Evolutionary conservation across 345 rosid genomes (phyloP).

Genomic region (Stellera chamaejasme): DNA sequence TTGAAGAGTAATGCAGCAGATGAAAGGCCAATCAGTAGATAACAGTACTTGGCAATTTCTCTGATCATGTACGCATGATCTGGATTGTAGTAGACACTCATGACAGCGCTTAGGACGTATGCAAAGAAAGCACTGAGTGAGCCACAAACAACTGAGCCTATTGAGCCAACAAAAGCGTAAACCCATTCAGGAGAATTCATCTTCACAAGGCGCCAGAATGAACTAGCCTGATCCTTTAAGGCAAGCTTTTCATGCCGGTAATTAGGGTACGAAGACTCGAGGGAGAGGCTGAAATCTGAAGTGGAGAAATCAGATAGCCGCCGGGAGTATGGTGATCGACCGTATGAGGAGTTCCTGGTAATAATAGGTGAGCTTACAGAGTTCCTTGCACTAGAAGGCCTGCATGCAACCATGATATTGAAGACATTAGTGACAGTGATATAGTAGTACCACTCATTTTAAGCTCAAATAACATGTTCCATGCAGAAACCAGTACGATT

Average conservation of each 20-base stretch:
- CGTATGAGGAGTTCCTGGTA: constrained; percentile 88
- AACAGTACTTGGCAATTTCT: constrained; percentile 85
- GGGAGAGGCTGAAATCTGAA: constrained; percentile 90
- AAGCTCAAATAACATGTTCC: not conserved
- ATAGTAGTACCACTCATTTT: not conserved
- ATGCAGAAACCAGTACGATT: not conserved
- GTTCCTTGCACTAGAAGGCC: constrained; percentile 98
- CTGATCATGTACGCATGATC: constrained; percentile 76
- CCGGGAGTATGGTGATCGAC: constrained; percentile 93
- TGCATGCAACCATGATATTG: constrained; percentile 25
- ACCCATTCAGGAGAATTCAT: constrained; percentile 99
- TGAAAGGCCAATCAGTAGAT: constrained; percentile 84
- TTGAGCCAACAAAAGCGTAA: constrained; percentile 80
- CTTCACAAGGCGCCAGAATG: constrained; percentile 94
- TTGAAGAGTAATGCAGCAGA: constrained; percentile 91
- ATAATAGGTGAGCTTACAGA: constrained; percentile 97
- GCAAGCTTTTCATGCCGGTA: constrained; percentile 82
- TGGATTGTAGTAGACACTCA: constrained; percentile 87
- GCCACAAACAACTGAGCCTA: constrained; percentile 85
- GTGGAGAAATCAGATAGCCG: constrained; percentile 96
- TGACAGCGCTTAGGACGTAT: constrained; percentile 86
- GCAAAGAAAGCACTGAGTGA: constrained; percentile 95
- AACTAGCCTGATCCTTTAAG: constrained; percentile 93
- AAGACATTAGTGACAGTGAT: not conserved
- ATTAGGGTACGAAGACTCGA: constrained; percentile 63